These are phyloP conservation scores for Colletotrichum musae DNA, from an alignment of 2,329 filamentous ascomycete species.

Conservation along the genomic window DNA sequence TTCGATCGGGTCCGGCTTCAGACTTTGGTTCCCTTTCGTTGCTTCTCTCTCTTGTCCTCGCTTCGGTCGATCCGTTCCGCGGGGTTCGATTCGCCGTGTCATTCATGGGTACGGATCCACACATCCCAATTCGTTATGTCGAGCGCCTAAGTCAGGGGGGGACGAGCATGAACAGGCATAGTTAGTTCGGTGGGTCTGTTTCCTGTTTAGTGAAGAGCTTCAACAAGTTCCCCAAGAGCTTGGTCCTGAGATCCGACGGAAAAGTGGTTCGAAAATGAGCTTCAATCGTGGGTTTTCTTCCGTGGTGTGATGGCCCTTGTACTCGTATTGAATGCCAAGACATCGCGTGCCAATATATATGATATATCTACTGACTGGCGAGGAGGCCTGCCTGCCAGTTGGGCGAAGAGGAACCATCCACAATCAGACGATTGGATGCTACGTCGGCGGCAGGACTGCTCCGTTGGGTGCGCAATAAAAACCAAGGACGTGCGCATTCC, in stretches of 20 bases:
- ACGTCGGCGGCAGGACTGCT: conserved; percentile 3
- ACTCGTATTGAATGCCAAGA: conserved; percentile 8
- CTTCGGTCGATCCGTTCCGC: not conserved
- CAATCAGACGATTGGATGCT: not conserved
- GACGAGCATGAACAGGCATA: conserved; percentile 18
- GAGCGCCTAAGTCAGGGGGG: not conserved
- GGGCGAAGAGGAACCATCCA: not conserved
- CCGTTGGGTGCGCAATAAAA: not conserved
- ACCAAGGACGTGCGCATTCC: not conserved
- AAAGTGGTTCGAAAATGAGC: conserved; percentile 8
- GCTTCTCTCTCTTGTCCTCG: not conserved
- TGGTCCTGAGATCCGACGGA: conserved; percentile 13
- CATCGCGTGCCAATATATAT: not conserved
- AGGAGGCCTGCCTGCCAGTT: not conserved
- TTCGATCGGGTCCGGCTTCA: not conserved
- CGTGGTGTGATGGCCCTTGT: conserved; percentile 1
- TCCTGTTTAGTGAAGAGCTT: conserved; percentile 33
- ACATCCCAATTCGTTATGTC: not conserved
- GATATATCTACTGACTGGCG: not conserved
- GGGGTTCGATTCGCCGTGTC: not conserved
- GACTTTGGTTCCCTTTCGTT: not conserved
- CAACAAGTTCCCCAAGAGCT: conserved; percentile 1
- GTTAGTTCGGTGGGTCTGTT: conserved; percentile 32
- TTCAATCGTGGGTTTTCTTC: not conserved
- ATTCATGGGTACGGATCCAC: not conserved